Evolutionary conservation across 2,329 filamentous ascomycete species (phyloP).

Genomic region (Sporothrix curviconia): DNA sequence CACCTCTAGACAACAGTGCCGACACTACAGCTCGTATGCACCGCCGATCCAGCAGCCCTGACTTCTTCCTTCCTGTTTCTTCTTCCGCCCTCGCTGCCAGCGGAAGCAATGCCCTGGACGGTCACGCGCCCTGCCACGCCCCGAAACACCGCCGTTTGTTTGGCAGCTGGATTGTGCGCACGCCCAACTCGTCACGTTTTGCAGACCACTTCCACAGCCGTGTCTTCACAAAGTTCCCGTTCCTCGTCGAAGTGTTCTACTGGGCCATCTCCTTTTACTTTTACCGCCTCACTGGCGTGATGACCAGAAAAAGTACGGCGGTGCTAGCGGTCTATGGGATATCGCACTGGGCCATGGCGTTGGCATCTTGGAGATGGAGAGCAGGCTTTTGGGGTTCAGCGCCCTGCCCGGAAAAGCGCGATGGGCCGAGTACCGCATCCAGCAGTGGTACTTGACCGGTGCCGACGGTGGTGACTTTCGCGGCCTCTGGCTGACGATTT

Average conservation of each 20-base stretch:
- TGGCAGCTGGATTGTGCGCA: constrained; percentile 31
- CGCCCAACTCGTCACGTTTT: constrained; percentile 53
- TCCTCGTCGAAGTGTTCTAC: constrained; percentile 68
- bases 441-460: constrained; percentile 37
- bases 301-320: constrained; percentile 46
- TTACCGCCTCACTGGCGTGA: constrained; percentile 52
- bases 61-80: too few relatives aligned
- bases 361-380: constrained; percentile 37
- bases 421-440: constrained; percentile 38
- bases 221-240: constrained; percentile 57
- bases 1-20: too few relatives aligned
- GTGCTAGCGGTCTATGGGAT: constrained; percentile 38
- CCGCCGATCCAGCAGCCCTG: not conserved
- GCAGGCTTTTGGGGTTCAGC: constrained; percentile 23
- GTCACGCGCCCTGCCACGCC: too few relatives aligned
- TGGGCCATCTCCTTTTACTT: constrained; percentile 61
- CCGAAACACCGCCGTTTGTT: constrained; percentile 18
- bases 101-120: not conserved
- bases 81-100: not conserved
- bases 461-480: constrained; percentile 32
- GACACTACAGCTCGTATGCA: too few relatives aligned
- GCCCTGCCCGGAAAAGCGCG: constrained; percentile 25
- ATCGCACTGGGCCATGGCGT: constrained; percentile 39
- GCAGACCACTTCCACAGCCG: constrained; percentile 51
- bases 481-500: constrained; percentile 33